Conservation (phyloP, 2,329 filamentous ascomycete genomes). For the Colletotrichum chrysophilum region DNA sequence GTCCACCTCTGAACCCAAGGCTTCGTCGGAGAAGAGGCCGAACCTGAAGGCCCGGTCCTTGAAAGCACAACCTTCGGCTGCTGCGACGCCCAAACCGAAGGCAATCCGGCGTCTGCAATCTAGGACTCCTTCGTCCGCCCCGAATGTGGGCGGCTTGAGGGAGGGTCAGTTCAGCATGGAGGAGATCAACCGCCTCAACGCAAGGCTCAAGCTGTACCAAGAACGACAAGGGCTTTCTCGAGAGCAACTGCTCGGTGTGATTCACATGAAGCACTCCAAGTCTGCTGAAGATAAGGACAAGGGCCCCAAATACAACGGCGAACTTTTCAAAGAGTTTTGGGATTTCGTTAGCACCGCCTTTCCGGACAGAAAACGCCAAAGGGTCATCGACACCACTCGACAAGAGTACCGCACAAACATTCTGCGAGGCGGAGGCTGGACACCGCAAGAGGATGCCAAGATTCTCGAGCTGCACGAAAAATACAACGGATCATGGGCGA, state of each 20-base stretch:
- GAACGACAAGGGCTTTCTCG: conserved; percentile 46
- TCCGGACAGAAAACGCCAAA: conserved; percentile 55
- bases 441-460: conserved; percentile 60
- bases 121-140: not conserved
- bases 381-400: conserved; percentile 61
- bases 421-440: conserved; percentile 63
- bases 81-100: not conserved
- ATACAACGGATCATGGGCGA: conserved; percentile 64
- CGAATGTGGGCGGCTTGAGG: not conserved
- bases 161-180: conserved; percentile 47
- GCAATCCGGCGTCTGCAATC: not conserved
- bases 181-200: conserved; percentile 33
- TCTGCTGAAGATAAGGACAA: conserved; percentile 36
- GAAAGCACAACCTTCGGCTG: not conserved
- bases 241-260: conserved; percentile 51
- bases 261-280: conserved; percentile 29
- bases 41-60: not conserved
- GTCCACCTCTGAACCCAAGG: not conserved
- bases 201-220: conserved; percentile 42
- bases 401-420: conserved; percentile 71
- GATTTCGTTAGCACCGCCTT: conserved; percentile 49
- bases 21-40: not conserved
- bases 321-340: conserved; percentile 54
- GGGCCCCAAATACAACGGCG: conserved; percentile 29
- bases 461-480: conserved; percentile 50